Conservation (phyloP, 345 rosid genomes). For the Salix viminalis region DNA sequence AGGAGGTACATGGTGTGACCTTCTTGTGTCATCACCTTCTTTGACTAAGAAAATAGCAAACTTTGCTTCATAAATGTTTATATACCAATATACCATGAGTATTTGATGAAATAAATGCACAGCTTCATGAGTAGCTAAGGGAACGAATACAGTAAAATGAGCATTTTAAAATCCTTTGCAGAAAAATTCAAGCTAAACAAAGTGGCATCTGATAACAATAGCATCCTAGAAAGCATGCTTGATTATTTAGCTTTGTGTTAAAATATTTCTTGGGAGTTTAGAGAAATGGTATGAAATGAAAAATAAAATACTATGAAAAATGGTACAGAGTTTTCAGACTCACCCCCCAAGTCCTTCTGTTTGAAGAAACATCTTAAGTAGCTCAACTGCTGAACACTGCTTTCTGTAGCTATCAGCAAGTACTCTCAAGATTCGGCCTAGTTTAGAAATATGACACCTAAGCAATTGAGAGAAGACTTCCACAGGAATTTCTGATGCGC, state of each 20-base stretch:
- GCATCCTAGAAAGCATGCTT: neutral
- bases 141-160: neutral
- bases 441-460: slow-evolving; percentile 60
- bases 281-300: neutral
- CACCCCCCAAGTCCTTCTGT: slow-evolving; percentile 68
- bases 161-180: neutral
- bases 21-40: too few species aligned
- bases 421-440: slow-evolving; percentile 65
- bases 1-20: too few species aligned
- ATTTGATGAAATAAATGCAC: too few species aligned
- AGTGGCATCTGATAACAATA: neutral
- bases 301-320: neutral
- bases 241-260: neutral
- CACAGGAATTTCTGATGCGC: slow-evolving; percentile 74
- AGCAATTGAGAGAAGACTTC: slow-evolving; percentile 74
- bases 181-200: neutral
- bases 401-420: slow-evolving; percentile 77
- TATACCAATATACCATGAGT: too few species aligned
- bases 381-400: slow-evolving; percentile 78
- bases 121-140: neutral
- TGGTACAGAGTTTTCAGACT: slow-evolving; percentile 12
- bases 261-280: neutral
- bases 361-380: slow-evolving; percentile 86
- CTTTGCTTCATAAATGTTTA: too few species aligned
- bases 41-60: too few species aligned